Percentiles rank a stretch among this genome's conserved stretches.
Conservation (phyloP, 768 basidiomycete species). For the Pseudohyphozyma bogoriensis region DNA sequence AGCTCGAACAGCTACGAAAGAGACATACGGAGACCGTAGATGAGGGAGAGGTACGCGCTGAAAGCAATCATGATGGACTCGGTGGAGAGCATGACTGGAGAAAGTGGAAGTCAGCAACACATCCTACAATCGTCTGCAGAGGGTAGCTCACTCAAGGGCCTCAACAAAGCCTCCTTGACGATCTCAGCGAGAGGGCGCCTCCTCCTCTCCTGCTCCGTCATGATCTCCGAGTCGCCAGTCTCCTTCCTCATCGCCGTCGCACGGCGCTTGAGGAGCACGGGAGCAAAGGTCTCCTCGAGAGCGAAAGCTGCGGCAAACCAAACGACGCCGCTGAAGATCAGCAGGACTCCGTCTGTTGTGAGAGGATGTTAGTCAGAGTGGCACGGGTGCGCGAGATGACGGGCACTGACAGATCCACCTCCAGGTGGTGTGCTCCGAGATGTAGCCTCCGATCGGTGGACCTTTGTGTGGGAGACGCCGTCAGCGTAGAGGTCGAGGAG, state of each 20-base stretch:
- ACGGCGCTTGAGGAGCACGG: conserved; percentile 48
- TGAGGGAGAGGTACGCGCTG: conserved; percentile 29
- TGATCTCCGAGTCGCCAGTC: conserved; percentile 30
- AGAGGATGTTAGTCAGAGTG: no score
- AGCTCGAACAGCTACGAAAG: neutral
- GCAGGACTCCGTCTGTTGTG: conserved; percentile 1
- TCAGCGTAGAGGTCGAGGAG: neutral
- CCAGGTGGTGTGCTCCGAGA: conserved; percentile 27
- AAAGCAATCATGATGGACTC: conserved; percentile 4
- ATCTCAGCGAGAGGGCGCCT: conserved; percentile 25
- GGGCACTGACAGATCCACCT: conserved; percentile 32
- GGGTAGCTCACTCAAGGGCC: conserved; percentile 26
- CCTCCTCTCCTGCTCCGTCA: conserved; percentile 29
- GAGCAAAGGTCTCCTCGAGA: conserved; percentile 47
- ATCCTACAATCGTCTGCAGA: neutral
- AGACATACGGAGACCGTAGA: conserved; percentile 27
- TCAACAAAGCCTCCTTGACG: conserved; percentile 30
- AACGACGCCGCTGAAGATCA: neutral
- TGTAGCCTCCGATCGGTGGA: conserved; percentile 30
- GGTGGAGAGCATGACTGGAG: neutral
- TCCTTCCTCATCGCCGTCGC: conserved; percentile 46
- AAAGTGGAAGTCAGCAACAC: neutral
- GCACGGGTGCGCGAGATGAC: no score
- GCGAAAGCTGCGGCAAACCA: neutral
- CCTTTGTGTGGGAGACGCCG: conserved; percentile 13